Conservation (phyloP, 176 grass and related monocot genomes). For the Triticum dicoccoides region DNA sequence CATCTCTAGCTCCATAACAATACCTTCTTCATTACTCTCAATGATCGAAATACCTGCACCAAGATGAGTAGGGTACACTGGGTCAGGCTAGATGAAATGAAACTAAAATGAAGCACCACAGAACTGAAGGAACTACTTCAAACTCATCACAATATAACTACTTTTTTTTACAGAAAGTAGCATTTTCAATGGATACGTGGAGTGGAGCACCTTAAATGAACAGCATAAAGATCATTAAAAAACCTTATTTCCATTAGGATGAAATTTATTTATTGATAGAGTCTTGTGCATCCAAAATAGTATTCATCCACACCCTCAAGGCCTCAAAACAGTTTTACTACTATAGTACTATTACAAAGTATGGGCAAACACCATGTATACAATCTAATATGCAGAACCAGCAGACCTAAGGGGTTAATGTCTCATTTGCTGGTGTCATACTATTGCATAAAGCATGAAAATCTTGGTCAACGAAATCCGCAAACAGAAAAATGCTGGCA, state of each 20-base stretch:
- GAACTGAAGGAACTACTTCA: not conserved
- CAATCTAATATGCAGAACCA: not conserved
- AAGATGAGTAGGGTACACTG: conserved; percentile 7
- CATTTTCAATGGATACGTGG: not conserved
- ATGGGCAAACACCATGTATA: not conserved
- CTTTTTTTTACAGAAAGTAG: not conserved
- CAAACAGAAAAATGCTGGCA: not conserved
- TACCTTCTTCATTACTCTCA: conserved; percentile 74
- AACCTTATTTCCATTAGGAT: not conserved
- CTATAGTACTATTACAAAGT: not conserved
- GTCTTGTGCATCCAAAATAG: not conserved
- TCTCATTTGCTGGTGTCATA: not conserved
- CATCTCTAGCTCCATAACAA: conserved; percentile 90
- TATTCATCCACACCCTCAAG: not conserved
- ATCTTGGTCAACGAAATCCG: not conserved
- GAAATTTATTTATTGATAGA: not conserved
- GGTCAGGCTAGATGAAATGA: not conserved
- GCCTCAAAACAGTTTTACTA: not conserved
- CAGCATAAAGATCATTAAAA: not conserved
- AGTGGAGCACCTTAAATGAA: not conserved
- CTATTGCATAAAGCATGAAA: not conserved
- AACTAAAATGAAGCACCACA: conserved; percentile 26
- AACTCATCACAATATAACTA: conserved; percentile 1
- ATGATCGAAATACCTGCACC: conserved; percentile 82
- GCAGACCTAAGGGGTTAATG: not conserved